Base-by-base conservation (phyloP, 768 basidiomycete species). In the Tricholoma flavovirens region DNA sequence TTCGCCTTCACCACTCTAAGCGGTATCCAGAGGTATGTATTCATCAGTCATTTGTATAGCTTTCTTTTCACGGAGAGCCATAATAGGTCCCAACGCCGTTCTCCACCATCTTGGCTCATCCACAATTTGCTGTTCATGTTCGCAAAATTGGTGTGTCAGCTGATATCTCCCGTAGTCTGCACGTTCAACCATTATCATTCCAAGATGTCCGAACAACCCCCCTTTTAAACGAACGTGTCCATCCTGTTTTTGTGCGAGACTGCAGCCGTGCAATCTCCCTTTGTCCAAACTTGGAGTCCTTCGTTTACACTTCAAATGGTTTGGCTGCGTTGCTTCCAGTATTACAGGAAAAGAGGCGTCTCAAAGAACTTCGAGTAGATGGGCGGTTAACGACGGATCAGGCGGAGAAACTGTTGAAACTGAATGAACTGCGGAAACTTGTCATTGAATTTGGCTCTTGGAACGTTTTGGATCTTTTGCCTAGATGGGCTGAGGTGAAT, bases 361-460 rank as follows among this genome's bases (percentile, higher is more conserved):
- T 90, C 24, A 62, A 69, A 40, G 71, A 74, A 15, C 40, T 89
- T 2, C 75, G 83, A 7, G 59, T 84, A n/a, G 64, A 72, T 38
- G 84, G 79, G 0, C 69, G 72, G n/a, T 65, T 90, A n/a, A 80
- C 80, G 0, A 71, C 72, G 0, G 72, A 75, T 17, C 84, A 88
- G 60, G 66, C 78, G 30, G 72, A 73, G 10, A 73, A 65, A 21
- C 61, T 91, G 19, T 33, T 54, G 45, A 48, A 48, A 9, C 56
- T 83, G 14, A 56, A 56, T n/a, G 67, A 65, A 1, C 65, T 87
- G 40, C 71, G 70, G 11, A 72, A 66, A 15, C 62, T 90, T 14
- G 69, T 76, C 5, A 68, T 90, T 24, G 82, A 88, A 50, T 74
- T 68, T 51, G 80, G 83, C n/a, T 82, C 82, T 3, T 84, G 84